These are phyloP conservation scores for Tetrapyrgos nigripes DNA, from an alignment of 1,284 basidiomycete species.

Conservation along the genomic window DNA sequence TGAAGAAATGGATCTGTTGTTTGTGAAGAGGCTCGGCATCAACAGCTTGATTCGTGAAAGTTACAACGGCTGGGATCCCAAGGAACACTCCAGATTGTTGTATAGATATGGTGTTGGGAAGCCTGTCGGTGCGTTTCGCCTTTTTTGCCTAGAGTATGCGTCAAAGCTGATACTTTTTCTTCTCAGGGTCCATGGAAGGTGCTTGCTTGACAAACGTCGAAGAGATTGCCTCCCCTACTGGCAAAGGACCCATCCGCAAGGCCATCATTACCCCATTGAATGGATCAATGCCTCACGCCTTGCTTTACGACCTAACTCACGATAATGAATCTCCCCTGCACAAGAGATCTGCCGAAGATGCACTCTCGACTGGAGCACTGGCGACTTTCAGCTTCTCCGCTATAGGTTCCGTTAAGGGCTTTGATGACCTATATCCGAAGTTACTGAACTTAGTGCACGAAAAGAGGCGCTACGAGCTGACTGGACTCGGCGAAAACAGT, in stretches of 20 bases:
- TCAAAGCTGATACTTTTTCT: not conserved
- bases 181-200: conserved; percentile 86
- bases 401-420: conserved; percentile 92
- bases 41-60: conserved; percentile 93
- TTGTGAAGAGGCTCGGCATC: conserved; percentile 90
- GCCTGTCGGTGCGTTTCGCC: conserved; percentile 71
- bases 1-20: conserved; percentile 91
- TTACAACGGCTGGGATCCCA: conserved; percentile 88
- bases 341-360: conserved; percentile 92
- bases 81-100: conserved; percentile 85
- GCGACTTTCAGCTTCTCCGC: conserved; percentile 88
- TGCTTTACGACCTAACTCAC: conserved; percentile 94
- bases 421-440: conserved; percentile 96
- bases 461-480: conserved; percentile 77
- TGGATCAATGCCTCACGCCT: conserved; percentile 88
- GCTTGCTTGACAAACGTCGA: conserved; percentile 81
- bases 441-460: conserved; percentile 87
- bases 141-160: not conserved
- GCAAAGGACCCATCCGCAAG: conserved; percentile 76
- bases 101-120: conserved; percentile 91
- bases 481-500: conserved; percentile 55
- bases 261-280: conserved; percentile 81
- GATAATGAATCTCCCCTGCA: conserved; percentile 92
- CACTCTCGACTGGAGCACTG: conserved; percentile 89
- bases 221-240: conserved; percentile 79